Evolutionary conservation across 495 filamentous ascomycete species (phyloP), one percentile per base, ranked within the genome.

Genomic region (Aspergillus nidulans): DNA sequence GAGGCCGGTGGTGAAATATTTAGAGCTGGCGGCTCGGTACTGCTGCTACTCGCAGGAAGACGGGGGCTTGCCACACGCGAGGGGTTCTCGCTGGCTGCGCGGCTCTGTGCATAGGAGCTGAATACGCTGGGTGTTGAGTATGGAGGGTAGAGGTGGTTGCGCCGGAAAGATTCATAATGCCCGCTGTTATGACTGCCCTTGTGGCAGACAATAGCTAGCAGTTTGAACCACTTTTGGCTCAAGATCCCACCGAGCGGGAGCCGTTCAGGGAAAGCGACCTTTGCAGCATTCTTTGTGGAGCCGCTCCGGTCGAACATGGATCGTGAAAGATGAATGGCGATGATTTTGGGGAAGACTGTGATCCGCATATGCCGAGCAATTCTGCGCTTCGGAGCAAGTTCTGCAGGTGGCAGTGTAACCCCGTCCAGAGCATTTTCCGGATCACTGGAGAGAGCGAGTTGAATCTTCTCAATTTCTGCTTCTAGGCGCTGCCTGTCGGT

Each of bases 161-260:
- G 82, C 25, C 94, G 81, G 71, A 97, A 97, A 1, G 91, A 90
- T 67, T 99, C 94, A 69, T 99, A 99, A 67, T 99, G 94, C 1
- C 94, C 94, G 55, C 90, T 95, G 61, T 96, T 85, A 70, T 99
- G 94, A 55, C 88, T 95, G 18, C 94, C 94, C 64, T 95, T 96
- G 65, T 99, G 94, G 24, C 88, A 94, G 45, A 99, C 87, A 39
- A 95, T 84, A 10, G 86, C 89, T 2, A 95, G 82, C 3, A 99
- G 79, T 61, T 85, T 90, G 75, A 95, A 99, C 59, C 79, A 87
- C 52, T 82, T 86, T 56, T 85, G 85, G 47, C 84, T 81, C 18
- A 95, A 71, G 16, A 97, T 77, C 2, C 90, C 85, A 16, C 94
- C 94, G 6, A 99, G 74, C 0, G 85, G 80, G 18, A 97, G 73